A percentile compares a stretch with the other conserved stretches of the same genome.
Conservation (phyloP, 1,284 basidiomycete species). For the Sanghuangporus baumii region DNA sequence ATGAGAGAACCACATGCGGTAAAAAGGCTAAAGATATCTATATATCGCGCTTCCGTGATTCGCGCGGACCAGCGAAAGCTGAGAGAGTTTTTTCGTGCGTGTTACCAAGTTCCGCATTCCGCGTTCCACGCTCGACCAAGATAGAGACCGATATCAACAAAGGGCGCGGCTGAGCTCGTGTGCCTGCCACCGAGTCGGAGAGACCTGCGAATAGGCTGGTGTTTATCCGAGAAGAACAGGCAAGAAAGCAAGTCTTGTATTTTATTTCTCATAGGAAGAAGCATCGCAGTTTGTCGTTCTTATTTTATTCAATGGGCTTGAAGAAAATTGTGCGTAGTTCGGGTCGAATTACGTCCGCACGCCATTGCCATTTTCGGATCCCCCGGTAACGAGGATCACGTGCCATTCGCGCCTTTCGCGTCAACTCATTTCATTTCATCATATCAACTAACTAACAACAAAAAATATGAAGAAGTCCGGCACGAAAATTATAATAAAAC, state of each 20-base stretch:
- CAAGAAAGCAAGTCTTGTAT: background rate
- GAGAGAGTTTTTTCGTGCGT: slow-evolving; percentile 8
- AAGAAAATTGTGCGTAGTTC: background rate
- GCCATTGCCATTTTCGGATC: background rate
- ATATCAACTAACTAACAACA: background rate
- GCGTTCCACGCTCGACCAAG: slow-evolving; percentile 1
- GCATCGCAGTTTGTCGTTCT: background rate
- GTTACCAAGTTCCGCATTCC: background rate
- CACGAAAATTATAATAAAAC: slow-evolving; percentile 49
- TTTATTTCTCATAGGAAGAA: background rate
- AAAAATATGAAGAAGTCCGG: slow-evolving; percentile 17
- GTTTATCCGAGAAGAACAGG: background rate
- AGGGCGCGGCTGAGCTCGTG: background rate
- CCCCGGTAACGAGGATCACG: background rate
- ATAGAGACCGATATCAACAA: background rate
- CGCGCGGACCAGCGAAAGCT: background rate
- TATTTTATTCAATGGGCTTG: background rate
- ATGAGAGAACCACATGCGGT: background rate
- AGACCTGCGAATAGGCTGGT: background rate
- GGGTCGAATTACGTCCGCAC: background rate
- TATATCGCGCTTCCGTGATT: background rate
- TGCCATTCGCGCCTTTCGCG: background rate
- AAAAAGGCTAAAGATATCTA: background rate
- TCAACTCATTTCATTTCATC: too few relatives aligned
- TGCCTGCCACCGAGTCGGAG: background rate